These are phyloP conservation scores for Biscogniauxia sp. DNA, from an alignment of 2,329 filamentous ascomycete species.

Conservation along the genomic window DNA sequence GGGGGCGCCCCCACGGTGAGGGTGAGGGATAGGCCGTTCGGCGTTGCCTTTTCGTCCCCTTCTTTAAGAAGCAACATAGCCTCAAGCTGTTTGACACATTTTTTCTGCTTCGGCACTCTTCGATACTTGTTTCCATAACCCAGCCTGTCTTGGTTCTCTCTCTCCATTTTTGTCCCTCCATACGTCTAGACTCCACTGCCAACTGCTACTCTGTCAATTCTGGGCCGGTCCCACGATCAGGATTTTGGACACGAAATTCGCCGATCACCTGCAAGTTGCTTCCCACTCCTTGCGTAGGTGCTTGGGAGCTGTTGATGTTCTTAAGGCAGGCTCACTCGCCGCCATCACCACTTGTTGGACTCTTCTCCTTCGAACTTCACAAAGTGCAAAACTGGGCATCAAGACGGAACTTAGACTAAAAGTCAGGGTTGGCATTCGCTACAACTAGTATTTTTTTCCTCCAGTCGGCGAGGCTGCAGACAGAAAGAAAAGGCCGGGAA, in stretches of 20 bases:
- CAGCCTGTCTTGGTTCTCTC: slow-evolving; percentile 1
- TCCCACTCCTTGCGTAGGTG: not conserved
- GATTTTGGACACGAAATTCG: slow-evolving; percentile 5
- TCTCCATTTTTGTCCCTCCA: not conserved
- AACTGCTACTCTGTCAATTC: slow-evolving; percentile 1
- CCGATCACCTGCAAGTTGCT: slow-evolving; percentile 4
- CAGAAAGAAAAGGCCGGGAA: not conserved
- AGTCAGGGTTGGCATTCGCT: slow-evolving; percentile 4
- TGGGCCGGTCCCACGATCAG: slow-evolving; percentile 5
- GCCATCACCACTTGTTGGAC: not conserved
- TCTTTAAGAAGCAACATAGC: not conserved
- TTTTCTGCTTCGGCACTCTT: not conserved
- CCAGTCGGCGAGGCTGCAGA: slow-evolving; percentile 8
- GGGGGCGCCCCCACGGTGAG: not conserved
- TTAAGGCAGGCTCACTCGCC: not conserved
- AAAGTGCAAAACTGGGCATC: not conserved
- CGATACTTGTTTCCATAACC: slow-evolving; percentile 1
- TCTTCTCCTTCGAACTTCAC: not conserved
- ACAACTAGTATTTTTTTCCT: not conserved
- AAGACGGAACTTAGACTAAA: not conserved
- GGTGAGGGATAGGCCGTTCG: not conserved
- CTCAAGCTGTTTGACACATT: slow-evolving; percentile 1
- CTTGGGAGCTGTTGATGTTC: not conserved
- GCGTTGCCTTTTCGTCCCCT: not conserved
- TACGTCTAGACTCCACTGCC: slow-evolving; percentile 2